Evolutionary conservation across 1,284 basidiomycete genomes (phyloP).

Genomic region (Ganoderma sp.): DNA sequence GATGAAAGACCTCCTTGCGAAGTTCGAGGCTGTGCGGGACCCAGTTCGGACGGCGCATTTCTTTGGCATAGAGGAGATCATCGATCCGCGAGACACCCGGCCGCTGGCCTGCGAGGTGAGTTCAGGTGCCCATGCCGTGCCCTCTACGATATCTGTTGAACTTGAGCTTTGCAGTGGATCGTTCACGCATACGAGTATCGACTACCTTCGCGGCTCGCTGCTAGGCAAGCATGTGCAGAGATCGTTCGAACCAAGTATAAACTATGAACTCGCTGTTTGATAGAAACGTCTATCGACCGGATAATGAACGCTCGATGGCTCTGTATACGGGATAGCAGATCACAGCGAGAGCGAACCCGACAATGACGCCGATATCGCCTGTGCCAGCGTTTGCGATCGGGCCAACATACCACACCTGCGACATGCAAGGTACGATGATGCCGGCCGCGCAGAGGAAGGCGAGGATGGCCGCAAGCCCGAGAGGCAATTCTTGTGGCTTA

Average conservation of each 20-base stretch:
- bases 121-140: neutral
- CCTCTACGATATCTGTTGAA: neutral
- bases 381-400: slow-evolving; percentile 53
- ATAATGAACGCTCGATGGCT: slow-evolving; percentile 42
- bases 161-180: slow-evolving; percentile 19
- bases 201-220: slow-evolving; percentile 18
- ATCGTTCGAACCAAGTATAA: slow-evolving; percentile 19
- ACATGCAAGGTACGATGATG: slow-evolving; percentile 63
- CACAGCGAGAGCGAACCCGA: slow-evolving; percentile 50
- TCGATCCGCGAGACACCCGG: slow-evolving; percentile 51
- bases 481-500: slow-evolving; percentile 46
- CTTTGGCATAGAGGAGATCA: slow-evolving; percentile 51
- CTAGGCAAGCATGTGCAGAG: neutral
- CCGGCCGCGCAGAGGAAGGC: slow-evolving; percentile 56
- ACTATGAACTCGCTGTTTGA: slow-evolving; percentile 8
- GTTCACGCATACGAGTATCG: slow-evolving; percentile 22
- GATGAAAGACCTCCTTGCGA: slow-evolving; percentile 44
- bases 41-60: slow-evolving; percentile 47
- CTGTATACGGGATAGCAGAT: slow-evolving; percentile 50
- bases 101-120: slow-evolving; percentile 48
- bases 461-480: slow-evolving; percentile 55
- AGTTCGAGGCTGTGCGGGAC: slow-evolving; percentile 47
- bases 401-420: slow-evolving; percentile 63
- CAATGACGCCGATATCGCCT: slow-evolving; percentile 63
- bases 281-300: slow-evolving; percentile 14